phyloP scores from a whole-genome alignment of 768 basidiomycete genomes.

The Epithele typhae region DNA sequence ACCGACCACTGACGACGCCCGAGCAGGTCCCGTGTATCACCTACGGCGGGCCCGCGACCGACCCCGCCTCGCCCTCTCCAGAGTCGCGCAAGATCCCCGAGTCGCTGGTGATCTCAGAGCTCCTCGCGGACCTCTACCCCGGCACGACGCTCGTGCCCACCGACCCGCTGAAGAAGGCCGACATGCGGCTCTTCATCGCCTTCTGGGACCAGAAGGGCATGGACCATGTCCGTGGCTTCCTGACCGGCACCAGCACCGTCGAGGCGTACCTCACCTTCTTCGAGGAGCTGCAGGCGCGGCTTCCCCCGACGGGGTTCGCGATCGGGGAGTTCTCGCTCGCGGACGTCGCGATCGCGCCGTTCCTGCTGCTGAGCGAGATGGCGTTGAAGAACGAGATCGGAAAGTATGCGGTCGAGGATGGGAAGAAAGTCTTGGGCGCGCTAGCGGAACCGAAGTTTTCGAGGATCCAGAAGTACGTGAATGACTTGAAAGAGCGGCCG shows the following conservation, averaged over 20 bases:
- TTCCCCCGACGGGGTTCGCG: slow-evolving; percentile 44
- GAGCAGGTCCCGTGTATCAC: slow-evolving; percentile 58
- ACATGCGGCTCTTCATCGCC: slow-evolving; percentile 58
- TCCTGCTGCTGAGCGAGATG: slow-evolving; percentile 47
- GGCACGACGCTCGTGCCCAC: slow-evolving; percentile 43
- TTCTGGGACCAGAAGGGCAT: slow-evolving; percentile 40
- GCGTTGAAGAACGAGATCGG: slow-evolving; percentile 48
- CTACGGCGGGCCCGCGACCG: slow-evolving; percentile 53
- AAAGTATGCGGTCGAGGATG: slow-evolving; percentile 44
- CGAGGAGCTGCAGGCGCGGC: slow-evolving; percentile 43
- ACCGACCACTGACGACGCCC: too few relatives aligned
- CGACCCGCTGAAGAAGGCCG: slow-evolving; percentile 51
- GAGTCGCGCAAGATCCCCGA: slow-evolving; percentile 58
- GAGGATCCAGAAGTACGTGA: slow-evolving; percentile 44
- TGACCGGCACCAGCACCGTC: slow-evolving; percentile 37
- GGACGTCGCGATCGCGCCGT: slow-evolving; percentile 56
- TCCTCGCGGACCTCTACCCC: slow-evolving; percentile 56
- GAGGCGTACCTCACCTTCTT: slow-evolving; percentile 38
- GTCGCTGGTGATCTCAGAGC: slow-evolving; percentile 59
- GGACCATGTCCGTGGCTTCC: slow-evolving; percentile 24
- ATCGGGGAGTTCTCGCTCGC: slow-evolving; percentile 49
- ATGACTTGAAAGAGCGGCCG: slow-evolving; percentile 43
- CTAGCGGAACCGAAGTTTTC: slow-evolving; percentile 44
- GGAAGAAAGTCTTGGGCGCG: slow-evolving; percentile 36
- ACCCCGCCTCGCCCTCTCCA: slow-evolving; percentile 50